Percentiles rank a stretch among this genome's conserved stretches.
These are phyloP conservation scores for Westerdykella ornata DNA, from an alignment of 2,329 filamentous ascomycete genomes.

Conservation along the genomic window DNA sequence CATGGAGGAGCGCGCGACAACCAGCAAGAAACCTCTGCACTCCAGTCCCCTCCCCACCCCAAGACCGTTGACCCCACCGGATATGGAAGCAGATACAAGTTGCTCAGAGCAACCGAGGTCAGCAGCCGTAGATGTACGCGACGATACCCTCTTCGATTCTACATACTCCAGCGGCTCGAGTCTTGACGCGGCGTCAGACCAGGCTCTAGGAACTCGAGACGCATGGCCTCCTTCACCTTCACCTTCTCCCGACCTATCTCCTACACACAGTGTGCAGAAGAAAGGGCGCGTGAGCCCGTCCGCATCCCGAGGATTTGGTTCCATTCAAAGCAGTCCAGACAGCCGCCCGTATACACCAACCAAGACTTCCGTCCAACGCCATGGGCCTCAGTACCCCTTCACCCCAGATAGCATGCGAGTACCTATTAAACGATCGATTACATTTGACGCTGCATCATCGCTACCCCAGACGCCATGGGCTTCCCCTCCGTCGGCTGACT, in stretches of 20 bases:
- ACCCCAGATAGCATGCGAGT: conserved; percentile 28
- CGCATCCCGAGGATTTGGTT: neutral
- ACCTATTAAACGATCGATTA: conserved; percentile 4
- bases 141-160: neutral
- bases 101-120: neutral
- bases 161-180: conserved; percentile 1
- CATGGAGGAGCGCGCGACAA: too few relatives aligned
- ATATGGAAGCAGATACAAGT: conserved; percentile 11
- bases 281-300: neutral
- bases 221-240: neutral
- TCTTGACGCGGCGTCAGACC: neutral
- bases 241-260: neutral
- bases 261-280: neutral
- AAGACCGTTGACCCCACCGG: conserved; percentile 30
- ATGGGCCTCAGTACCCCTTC: conserved; percentile 23
- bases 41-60: conserved; percentile 10
- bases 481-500: neutral
- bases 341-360: conserved; percentile 1
- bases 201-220: neutral
- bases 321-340: neutral
- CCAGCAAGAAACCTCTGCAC: too few relatives aligned
- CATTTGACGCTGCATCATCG: conserved; percentile 3
- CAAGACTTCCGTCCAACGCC: neutral
- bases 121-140: neutral
- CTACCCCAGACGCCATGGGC: conserved; percentile 3